Evolutionary conservation across 2,329 filamentous ascomycete genomes (phyloP), one percentile per base, ranked within the genome.

Genomic region (Aspergillus melleus): DNA sequence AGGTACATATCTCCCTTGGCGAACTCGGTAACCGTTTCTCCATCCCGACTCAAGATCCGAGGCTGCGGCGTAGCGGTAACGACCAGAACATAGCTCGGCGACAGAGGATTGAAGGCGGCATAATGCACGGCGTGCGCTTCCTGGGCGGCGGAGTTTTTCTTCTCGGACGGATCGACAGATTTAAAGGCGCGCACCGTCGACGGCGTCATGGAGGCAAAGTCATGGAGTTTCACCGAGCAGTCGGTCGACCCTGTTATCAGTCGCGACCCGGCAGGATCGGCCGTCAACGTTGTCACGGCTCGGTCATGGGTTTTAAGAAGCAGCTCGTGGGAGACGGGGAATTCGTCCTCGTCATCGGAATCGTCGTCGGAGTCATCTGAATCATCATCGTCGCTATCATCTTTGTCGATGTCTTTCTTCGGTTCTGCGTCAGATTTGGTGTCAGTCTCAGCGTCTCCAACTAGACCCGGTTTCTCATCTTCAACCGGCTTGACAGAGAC

Each of bases 1-100:
- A 99, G 79, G 70, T 99, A 99, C 93, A 98, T 98, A 74, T 99
- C 95, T 50, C 95, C 95, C 78, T 99, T 99, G 67, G 92, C 89
- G 66, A 96, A 98, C 71, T 97, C 92, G 1, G 89, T 89, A 52
- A 96, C 69, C 8, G 90, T 83, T 49, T 96, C 91, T 44, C 95
- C 95, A 78, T 99, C 94, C 70, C 95, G 88, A 68, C 87, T 91
- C 74, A 98, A 83, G 24, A 99, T 88, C 74, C 92, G 93, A 12
- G 94, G 91, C 74, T 98, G 94, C 1, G 94, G 89, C 46, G 94
- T 91, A 6, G 94, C 92, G 8, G 92, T 90, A 49, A 98, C 83
- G 67, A 95, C 96, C 36, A 99, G 85, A 61, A 99, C 88, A 61
- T 90, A 87, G 63, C 88, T 85, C 10, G 92, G 91, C 2, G 91